phyloP scores from a whole-genome alignment of 352 stramenopile genomes.

The Phytophthora sojae region DNA sequence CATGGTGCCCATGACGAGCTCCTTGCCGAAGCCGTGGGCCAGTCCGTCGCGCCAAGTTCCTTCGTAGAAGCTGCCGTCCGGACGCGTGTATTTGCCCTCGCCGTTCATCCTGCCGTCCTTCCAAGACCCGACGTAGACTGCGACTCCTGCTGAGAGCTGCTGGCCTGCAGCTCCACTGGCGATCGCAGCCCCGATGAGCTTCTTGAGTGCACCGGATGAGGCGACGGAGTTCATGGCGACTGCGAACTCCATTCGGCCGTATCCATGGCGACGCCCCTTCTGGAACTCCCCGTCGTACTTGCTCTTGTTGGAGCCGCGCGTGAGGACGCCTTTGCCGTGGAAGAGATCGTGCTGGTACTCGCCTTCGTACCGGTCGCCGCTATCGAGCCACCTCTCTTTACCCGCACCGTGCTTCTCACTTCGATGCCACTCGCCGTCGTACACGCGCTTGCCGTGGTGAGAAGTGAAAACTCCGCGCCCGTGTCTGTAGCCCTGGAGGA shows the following conservation, averaged over 20 bases:
- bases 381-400: constrained; percentile 64
- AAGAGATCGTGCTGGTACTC: constrained; percentile 65
- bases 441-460: constrained; percentile 53
- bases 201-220: constrained; percentile 24
- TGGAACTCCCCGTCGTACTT: constrained; percentile 75
- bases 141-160: constrained; percentile 15
- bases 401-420: constrained; percentile 61
- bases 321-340: constrained; percentile 61
- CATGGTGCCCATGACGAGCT: constrained; percentile 42
- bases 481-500: constrained; percentile 64
- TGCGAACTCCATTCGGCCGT: constrained; percentile 71
- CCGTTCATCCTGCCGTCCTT: constrained; percentile 71
- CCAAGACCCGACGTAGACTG: constrained; percentile 69
- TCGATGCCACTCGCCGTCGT: constrained; percentile 69
- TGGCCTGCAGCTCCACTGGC: neutral
- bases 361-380: constrained; percentile 69
- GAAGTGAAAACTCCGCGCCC: constrained; percentile 65
- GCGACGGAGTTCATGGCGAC: neutral
- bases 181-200: constrained; percentile 24
- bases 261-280: constrained; percentile 57
- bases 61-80: constrained; percentile 72
- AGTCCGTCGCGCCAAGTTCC: constrained; percentile 70
- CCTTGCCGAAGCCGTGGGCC: constrained; percentile 62
- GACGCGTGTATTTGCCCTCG: constrained; percentile 68
- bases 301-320: constrained; percentile 43